A percentile compares a stretch with the other conserved stretches of the same genome.
phyloP scores from a whole-genome alignment of 2,329 filamentous ascomycete genomes.

The Nemania diffusa region DNA sequence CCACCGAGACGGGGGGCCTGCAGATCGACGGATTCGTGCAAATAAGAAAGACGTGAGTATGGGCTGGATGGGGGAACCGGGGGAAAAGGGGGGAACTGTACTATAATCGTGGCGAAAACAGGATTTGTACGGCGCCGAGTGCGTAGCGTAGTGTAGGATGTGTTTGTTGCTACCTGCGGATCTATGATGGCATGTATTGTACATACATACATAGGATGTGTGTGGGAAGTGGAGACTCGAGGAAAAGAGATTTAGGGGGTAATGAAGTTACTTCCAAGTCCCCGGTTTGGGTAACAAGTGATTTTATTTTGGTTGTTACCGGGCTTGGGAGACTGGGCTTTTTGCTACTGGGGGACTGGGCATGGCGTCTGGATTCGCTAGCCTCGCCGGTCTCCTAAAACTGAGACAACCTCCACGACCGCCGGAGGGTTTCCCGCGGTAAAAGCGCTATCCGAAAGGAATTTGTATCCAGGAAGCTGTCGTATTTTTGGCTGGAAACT shows the following conservation, averaged over 20 bases:
- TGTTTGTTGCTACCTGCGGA: neutral
- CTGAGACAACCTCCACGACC: neutral
- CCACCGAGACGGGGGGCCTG: neutral
- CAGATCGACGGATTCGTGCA: neutral
- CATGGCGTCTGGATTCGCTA: neutral
- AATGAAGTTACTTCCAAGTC: neutral
- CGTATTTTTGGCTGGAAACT: too few species aligned
- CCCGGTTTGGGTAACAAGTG: neutral
- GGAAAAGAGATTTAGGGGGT: neutral
- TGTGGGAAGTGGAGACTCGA: neutral
- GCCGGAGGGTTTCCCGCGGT: neutral
- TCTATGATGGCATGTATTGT: neutral
- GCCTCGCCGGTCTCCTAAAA: neutral
- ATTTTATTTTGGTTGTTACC: neutral
- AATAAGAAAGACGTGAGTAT: neutral
- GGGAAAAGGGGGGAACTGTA: neutral
- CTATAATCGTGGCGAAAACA: too few species aligned
- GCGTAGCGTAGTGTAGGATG: too few species aligned
- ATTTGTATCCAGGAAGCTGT: neutral
- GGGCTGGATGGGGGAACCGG: neutral
- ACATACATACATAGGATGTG: too few species aligned
- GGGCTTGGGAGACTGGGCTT: neutral
- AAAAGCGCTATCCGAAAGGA: neutral
- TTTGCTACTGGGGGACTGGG: neutral
- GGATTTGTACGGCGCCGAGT: too few species aligned